Base-by-base conservation (phyloP, 1,139 yeast genomes). In the Scheffersomyces illinoinensis region DNA sequence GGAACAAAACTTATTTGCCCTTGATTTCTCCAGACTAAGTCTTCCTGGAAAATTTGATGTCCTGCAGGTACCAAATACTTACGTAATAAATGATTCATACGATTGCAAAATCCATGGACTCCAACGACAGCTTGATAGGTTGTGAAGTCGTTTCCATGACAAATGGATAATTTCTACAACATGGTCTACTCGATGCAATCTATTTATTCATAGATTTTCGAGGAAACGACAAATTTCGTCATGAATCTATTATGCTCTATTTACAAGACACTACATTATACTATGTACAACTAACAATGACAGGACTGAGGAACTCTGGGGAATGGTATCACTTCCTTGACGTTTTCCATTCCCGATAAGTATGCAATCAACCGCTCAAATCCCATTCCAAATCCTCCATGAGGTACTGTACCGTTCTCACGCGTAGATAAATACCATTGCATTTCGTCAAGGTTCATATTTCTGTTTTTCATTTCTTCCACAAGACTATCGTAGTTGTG, bases 331-430 rank as follows among this genome's bases (percentile, higher is more conserved):
- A 91, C 90, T 66, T 96, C 99, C 66, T 91, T 83, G 53, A 96
- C 85, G 68, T 91, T 92, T 53, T 91, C 96, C 54, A 84, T 80
- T 2, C 89, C 95, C 7, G 86, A 79, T 57, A 92, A 76, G 66
- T 88, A 93, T 53, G 90, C 86, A 19, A 96, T 74, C 51, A 95
- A 75, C 61, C 99, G 78, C 71, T 96, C 99, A 66, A 93, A 87
- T 0, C 99, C 99, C 80, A 96, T 79, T 0, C 99, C 99, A 74
- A 90, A 96, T 0, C 99, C 99, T 53, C 99, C 99, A 71, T 93
- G 98, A 0, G 98, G 97, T 47, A 89, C 88, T 5, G 90, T 78
- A 0, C 98, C 99, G 64, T 90, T 88, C 62, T 78, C 78, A 59
- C 99, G 80, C 10, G 90, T 78, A 2, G 87, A 83, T 43, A 89